Conservation (phyloP, 169 alveolate species). For the Plasmodium inui region DNA sequence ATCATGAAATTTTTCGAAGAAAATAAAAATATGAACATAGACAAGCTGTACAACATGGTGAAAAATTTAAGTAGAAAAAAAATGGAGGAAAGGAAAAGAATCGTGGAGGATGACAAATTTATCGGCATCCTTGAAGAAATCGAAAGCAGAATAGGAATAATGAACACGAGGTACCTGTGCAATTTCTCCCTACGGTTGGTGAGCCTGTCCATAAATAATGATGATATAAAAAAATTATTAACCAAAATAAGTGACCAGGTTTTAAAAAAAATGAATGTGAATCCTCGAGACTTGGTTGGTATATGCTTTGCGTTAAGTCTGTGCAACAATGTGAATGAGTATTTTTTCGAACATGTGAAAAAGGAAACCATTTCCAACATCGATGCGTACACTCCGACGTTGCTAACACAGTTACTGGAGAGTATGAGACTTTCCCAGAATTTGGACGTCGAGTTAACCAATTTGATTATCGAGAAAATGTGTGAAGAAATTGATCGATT, state of each 20-base stretch:
- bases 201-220: slow-evolving; percentile 70
- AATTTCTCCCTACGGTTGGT: slow-evolving; percentile 61
- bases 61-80: slow-evolving; percentile 70
- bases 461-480: slow-evolving; percentile 71
- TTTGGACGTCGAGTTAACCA: slow-evolving; percentile 73
- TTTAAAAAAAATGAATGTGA: slow-evolving; percentile 70
- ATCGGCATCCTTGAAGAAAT: slow-evolving; percentile 60
- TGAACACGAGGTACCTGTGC: slow-evolving; percentile 73
- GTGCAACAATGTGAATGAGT: slow-evolving; percentile 74
- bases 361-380: slow-evolving; percentile 71
- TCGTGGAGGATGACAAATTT: slow-evolving; percentile 68
- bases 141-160: slow-evolving; percentile 64
- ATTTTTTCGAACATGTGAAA: slow-evolving; percentile 74
- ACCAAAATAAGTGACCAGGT: slow-evolving; percentile 68
- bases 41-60: slow-evolving; percentile 63
- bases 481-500: slow-evolving; percentile 77
- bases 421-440: slow-evolving; percentile 76
- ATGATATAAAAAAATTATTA: slow-evolving; percentile 52
- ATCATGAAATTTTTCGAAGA: slow-evolving; percentile 62
- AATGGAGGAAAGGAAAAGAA: slow-evolving; percentile 54
- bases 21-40: slow-evolving; percentile 73
- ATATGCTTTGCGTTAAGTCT: slow-evolving; percentile 70
- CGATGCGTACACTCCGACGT: slow-evolving; percentile 76
- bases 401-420: slow-evolving; percentile 73
- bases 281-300: slow-evolving; percentile 75